Evolutionary conservation across 129 eudicot species (phyloP), one percentile per base, ranked within the genome.

Genomic region (Tanacetum coccineum): DNA sequence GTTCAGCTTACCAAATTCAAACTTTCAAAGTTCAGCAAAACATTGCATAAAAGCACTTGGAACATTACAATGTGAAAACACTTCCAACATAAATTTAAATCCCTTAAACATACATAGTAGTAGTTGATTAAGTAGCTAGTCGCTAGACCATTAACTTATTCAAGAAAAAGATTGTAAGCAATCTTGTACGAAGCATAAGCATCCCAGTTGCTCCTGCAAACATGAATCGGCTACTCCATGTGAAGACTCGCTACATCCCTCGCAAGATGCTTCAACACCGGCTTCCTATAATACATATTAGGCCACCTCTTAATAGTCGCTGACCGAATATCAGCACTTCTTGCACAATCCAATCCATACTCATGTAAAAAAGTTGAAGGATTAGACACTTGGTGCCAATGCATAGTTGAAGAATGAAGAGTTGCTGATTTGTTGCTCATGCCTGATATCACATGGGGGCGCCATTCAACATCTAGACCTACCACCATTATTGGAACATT

Each of bases 381-480:
- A 9, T 46, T 10, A 30, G 32, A 28, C 25, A 22, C 25, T 22
- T 22, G 25, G 1, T 22, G 32, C 2, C 32, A 28, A 22, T 22
- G 25, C 25, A 22, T 22, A 22, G 36, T 30, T 30, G 36, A 30
- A n/a, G n/a, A n/a, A n/a, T n/a, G n/a, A n/a, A 30, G 36, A 30
- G 36, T 30, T 30, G 80, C 80, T 0, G 73, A 58, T 52, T 76
- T 79, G 63, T 72, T 75, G 66, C 59, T 75, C 62, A 70, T 47
- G 5, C 19, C 19, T 0, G 59, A 2, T 2, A 36, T 13, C 0
- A 9, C 0, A 51, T 72, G 62, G 9, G 81, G 85, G 52, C 64
- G 73, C n/a, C 81, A 81, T 45, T 81, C 82, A n/a, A n/a, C 47
- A 28, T 82, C 81, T 3, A 82, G 63, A 2, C 83, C 87, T 78